These are phyloP conservation scores for Coemansia asiatica DNA, from an alignment of 192 early-diverging fungal species.

Conservation along the genomic window DNA sequence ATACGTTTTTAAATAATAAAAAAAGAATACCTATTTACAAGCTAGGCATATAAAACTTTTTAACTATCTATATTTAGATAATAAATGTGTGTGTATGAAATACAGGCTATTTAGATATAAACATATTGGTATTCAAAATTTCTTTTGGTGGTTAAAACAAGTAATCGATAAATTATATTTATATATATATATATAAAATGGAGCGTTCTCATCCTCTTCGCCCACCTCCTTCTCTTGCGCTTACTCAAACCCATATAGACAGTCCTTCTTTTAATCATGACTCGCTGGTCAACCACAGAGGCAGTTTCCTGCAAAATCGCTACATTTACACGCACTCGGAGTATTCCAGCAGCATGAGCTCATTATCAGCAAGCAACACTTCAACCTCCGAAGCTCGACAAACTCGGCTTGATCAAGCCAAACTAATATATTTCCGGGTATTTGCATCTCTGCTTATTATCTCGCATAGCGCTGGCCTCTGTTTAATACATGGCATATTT, in stretches of 20 bases:
- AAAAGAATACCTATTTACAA: too few species aligned
- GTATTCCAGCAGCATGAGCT: conserved; percentile 14
- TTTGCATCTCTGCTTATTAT: neutral
- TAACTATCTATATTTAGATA: too few species aligned
- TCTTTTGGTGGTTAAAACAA: too few species aligned
- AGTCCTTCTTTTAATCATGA: neutral
- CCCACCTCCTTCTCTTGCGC: neutral
- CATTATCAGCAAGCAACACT: conserved; percentile 4
- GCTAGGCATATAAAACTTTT: too few species aligned
- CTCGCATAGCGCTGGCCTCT: conserved; percentile 19
- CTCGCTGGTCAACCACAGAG: neutral
- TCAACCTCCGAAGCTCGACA: neutral
- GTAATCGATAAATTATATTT: too few species aligned
- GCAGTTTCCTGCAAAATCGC: conserved; percentile 4
- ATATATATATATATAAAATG: neutral
- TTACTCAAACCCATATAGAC: neutral
- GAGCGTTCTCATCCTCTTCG: neutral
- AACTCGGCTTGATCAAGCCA: neutral
- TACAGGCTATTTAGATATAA: too few species aligned
- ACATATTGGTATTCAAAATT: too few species aligned
- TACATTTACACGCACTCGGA: conserved; percentile 17
- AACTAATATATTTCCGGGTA: neutral
- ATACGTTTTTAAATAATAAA: too few species aligned
- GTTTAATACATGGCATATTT: conserved; percentile 22
- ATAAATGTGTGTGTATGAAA: too few species aligned